A percentile compares a stretch with the other conserved stretches of the same genome.
Evolutionary conservation across 2,329 filamentous ascomycete species (phyloP).

Genomic region (Phialocephala sp.): DNA sequence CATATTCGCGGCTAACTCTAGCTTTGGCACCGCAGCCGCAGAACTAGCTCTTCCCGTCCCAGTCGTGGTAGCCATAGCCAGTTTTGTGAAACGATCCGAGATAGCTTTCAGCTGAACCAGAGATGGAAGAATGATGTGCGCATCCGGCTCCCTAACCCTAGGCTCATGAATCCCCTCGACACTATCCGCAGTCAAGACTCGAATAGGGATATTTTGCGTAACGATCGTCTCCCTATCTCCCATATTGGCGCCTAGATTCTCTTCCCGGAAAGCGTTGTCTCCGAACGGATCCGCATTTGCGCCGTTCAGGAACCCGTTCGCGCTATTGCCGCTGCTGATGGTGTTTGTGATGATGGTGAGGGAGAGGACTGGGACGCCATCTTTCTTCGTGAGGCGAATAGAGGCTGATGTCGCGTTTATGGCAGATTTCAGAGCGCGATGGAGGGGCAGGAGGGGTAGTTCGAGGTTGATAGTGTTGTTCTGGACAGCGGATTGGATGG

Average conservation of each 20-base stretch:
- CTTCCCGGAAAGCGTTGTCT: slow-evolving; percentile 53
- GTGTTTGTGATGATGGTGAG: slow-evolving; percentile 87
- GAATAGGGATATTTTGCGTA: slow-evolving; percentile 94
- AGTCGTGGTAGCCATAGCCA: slow-evolving; percentile 61
- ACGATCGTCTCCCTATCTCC: slow-evolving; percentile 86
- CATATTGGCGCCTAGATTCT: slow-evolving; percentile 59
- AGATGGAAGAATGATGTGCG: slow-evolving; percentile 89
- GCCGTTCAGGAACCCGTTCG: slow-evolving; percentile 38
- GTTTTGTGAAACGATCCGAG: slow-evolving; percentile 91
- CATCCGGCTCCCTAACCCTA: slow-evolving; percentile 86
- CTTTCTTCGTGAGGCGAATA: slow-evolving; percentile 91
- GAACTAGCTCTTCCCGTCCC: slow-evolving; percentile 27
- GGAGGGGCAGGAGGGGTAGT: slow-evolving; percentile 84
- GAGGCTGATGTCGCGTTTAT: slow-evolving; percentile 80
- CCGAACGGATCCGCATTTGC: slow-evolving; percentile 51
- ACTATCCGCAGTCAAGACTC: slow-evolving; percentile 80
- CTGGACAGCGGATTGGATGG: slow-evolving; percentile 80
- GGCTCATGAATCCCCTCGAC: slow-evolving; percentile 97
- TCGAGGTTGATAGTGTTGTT: slow-evolving; percentile 96
- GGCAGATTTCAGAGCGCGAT: slow-evolving; percentile 90
- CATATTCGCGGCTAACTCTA: slow-evolving; percentile 94
- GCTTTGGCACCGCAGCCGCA: slow-evolving; percentile 58
- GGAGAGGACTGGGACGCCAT: slow-evolving; percentile 82
- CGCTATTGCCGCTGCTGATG: slow-evolving; percentile 54
- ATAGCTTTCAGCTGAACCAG: slow-evolving; percentile 90